Percentiles rank a stretch among this genome's conserved stretches.
Conservation (phyloP, 345 rosid genomes). For the Sisymbrium altissimum region DNA sequence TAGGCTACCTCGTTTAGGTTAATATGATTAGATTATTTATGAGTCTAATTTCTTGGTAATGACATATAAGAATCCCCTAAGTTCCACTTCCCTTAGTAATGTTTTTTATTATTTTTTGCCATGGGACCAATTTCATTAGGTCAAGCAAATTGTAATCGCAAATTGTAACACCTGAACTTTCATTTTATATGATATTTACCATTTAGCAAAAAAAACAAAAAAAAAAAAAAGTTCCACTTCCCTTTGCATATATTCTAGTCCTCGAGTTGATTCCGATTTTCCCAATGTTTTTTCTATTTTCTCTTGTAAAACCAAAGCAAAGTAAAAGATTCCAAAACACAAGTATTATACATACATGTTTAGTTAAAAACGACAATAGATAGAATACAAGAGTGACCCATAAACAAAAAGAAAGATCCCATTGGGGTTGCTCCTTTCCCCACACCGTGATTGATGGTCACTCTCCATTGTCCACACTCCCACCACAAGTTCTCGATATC, state of each 20-base stretch:
- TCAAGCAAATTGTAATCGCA: too few relatives aligned
- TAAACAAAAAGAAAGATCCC: conserved; percentile 6
- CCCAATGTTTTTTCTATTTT: not conserved
- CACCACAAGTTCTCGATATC: conserved; percentile 19
- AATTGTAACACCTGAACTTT: too few relatives aligned
- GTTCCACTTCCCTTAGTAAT: not conserved
- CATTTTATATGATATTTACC: too few relatives aligned
- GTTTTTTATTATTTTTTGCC: too few relatives aligned
- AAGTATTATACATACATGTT: not conserved
- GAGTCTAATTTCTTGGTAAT: not conserved
- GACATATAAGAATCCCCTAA: not conserved
- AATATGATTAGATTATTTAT: not conserved
- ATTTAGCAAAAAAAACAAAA: too few relatives aligned
- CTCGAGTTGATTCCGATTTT: not conserved
- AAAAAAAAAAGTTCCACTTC: too few relatives aligned
- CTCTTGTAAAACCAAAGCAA: not conserved
- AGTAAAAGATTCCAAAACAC: not conserved
- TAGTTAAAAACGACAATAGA: not conserved
- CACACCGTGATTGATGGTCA: conserved; percentile 31
- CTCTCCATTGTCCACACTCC: conserved; percentile 21
- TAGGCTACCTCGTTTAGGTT: not conserved
- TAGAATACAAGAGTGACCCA: conserved; percentile 8
- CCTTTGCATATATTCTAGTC: not conserved
- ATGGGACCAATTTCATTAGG: too few relatives aligned
- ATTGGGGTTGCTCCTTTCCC: conserved; percentile 18